Evolutionary conservation across 331 rosid genomes (phyloP), one percentile per base, ranked within the genome.

Genomic region (Acacia concinna): DNA sequence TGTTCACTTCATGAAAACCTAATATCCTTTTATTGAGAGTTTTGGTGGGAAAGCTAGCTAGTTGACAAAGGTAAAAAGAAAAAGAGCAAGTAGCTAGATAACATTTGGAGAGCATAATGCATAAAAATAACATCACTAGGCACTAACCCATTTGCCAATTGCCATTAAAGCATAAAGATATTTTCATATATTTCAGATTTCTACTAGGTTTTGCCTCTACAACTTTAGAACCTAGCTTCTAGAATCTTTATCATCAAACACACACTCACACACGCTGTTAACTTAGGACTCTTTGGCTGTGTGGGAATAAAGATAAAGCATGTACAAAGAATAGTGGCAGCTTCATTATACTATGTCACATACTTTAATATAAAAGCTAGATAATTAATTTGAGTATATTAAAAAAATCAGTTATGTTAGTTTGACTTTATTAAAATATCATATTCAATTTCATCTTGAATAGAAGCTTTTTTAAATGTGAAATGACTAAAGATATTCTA

Each of bases 101-200:
- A 40, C 38, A 44, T 7, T 27, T 69, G 74, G 59, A 43, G 20
- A 28, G 60, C 75, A 71, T 28, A 47, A 71, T 71, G 76, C 44
- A 31, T 57, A 49, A 49, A 71, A 18, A 71, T 49, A 64, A 46
- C 76, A 71, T 71, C 76, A 71, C 46, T 49, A 1, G 32, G 64
- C 76, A 71, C 63, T 71, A 47, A 54, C 30, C 11, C 30, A 20
- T 47, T 71, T 30, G 44, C 60, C 75, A 70, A 25, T 44, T 70
- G 38, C 41, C 17, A 15, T 28, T 28, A 25, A 44, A 28, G 75
- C 40, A 44, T 2, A 18, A 46, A n/a, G 23, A 46, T 5, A 71
- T 28, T 46, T 40, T 28, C 43, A 71, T 71, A 47, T 71, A 43
- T 28, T 17, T 27, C 15, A 14, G 27, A 46, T 43, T 70, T 28